Evolutionary conservation across 2,329 filamentous ascomycete genomes (phyloP).

Genomic region (Colletotrichum tofieldiae): DNA sequence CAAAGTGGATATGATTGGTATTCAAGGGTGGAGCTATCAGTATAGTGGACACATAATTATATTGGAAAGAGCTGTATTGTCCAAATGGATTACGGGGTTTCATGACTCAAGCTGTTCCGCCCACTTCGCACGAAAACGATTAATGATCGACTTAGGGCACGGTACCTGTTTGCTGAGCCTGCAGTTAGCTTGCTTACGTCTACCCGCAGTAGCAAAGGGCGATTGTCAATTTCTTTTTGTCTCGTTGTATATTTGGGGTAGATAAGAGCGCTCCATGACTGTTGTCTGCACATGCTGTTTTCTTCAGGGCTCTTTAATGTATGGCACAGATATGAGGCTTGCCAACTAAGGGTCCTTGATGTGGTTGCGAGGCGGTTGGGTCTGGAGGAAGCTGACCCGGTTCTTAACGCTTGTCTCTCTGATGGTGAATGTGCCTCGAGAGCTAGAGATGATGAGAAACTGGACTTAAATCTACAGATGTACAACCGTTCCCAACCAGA

Average conservation of each 20-base stretch:
- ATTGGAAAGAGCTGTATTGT: neutral
- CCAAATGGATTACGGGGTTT: no score
- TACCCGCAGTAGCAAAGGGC: neutral
- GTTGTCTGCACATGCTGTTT: no score
- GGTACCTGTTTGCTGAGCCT: neutral
- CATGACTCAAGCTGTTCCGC: neutral
- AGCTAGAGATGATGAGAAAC: neutral
- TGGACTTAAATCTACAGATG: neutral
- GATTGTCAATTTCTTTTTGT: neutral
- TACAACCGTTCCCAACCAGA: no score
- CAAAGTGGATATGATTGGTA: neutral
- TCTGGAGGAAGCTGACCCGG: neutral
- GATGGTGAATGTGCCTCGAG: neutral
- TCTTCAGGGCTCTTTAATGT: no score
- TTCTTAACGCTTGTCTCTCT: neutral
- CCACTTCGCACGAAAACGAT: neutral
- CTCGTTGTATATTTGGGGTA: neutral
- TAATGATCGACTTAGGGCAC: slow-evolving; percentile 1
- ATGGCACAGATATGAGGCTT: neutral
- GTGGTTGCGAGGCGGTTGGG: neutral
- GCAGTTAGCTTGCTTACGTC: neutral
- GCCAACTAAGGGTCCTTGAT: neutral
- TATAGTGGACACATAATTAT: neutral
- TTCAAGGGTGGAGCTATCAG: neutral
- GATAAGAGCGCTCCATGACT: no score